These are phyloP conservation scores for Microcyclospora tardicrescens DNA, from an alignment of 2,329 filamentous ascomycete species.

Conservation along the genomic window DNA sequence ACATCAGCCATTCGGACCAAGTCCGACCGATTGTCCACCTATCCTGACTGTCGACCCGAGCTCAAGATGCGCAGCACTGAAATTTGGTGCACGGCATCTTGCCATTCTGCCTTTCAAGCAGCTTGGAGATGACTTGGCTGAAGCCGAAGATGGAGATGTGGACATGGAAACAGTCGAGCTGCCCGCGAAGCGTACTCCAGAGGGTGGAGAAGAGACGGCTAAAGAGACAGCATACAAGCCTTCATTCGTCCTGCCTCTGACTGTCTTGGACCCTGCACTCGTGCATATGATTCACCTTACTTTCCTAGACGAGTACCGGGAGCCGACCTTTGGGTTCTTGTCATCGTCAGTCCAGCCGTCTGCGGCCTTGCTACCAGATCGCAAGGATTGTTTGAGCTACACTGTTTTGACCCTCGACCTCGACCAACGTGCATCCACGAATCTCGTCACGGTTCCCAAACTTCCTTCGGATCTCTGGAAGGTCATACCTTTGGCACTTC, in stretches of 20 bases:
- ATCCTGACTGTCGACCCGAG: constrained; percentile 79
- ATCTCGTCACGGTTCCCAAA: constrained; percentile 71
- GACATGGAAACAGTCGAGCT: constrained; percentile 46
- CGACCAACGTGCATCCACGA: constrained; percentile 84
- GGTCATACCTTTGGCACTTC: constrained; percentile 69
- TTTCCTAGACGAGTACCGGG: constrained; percentile 92
- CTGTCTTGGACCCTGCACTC: constrained; percentile 73
- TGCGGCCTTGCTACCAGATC: constrained; percentile 56
- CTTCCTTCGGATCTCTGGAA: constrained; percentile 79
- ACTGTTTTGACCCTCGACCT: constrained; percentile 92
- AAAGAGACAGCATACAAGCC: constrained; percentile 63
- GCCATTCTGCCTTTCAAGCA: constrained; percentile 91
- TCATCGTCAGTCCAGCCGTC: constrained; percentile 64
- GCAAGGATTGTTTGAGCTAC: constrained; percentile 77
- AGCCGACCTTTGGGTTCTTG: constrained; percentile 91
- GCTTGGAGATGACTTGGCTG: constrained; percentile 63
- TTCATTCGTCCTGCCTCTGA: constrained; percentile 86
- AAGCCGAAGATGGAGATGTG: constrained; percentile 53
- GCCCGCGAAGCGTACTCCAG: constrained; percentile 15
- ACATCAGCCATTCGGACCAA: constrained; percentile 57
- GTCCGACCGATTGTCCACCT: constrained; percentile 63
- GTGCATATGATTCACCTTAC: constrained; percentile 82
- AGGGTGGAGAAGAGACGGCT: constrained; percentile 21
- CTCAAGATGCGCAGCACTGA: constrained; percentile 85
- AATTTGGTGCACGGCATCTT: constrained; percentile 77